Evolutionary conservation across 768 basidiomycete species (phyloP).

Genomic region (Russula compacta): DNA sequence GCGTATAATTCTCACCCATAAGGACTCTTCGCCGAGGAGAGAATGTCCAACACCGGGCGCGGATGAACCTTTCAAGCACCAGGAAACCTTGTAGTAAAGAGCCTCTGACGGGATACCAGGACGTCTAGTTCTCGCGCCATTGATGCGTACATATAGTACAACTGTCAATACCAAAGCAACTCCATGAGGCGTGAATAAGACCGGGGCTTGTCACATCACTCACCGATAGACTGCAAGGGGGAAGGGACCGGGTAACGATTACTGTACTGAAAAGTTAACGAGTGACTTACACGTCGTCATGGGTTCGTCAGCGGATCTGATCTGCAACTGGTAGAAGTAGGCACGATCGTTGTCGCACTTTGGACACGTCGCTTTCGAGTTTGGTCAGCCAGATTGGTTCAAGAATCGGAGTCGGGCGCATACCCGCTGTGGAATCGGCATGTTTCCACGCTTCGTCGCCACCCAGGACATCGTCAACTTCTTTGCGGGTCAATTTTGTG

Average conservation of each 20-base stretch:
- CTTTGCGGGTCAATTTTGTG: slow-evolving; percentile 77
- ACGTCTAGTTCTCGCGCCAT: slow-evolving; percentile 52
- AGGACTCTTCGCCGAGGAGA: neutral
- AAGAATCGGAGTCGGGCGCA: neutral
- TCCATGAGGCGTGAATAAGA: neutral
- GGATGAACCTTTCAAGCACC: neutral
- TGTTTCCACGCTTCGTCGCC: slow-evolving; percentile 92
- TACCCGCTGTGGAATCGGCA: slow-evolving; percentile 80
- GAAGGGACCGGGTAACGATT: neutral
- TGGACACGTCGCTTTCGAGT: slow-evolving; percentile 35
- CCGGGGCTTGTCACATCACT: neutral
- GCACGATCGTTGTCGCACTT: slow-evolving; percentile 84
- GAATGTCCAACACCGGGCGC: neutral
- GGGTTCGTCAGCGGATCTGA: slow-evolving; percentile 86
- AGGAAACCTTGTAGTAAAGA: neutral
- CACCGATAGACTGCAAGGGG: slow-evolving; percentile 44
- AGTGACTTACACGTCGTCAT: slow-evolving; percentile 53
- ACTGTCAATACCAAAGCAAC: slow-evolving; percentile 27
- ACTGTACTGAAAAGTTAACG: neutral
- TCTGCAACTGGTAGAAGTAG: slow-evolving; percentile 95
- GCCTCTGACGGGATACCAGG: neutral
- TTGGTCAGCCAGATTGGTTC: neutral
- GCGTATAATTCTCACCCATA: neutral
- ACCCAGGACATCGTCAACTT: slow-evolving; percentile 92
- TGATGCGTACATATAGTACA: slow-evolving; percentile 55